Base-by-base conservation (phyloP, 2,329 filamentous ascomycete genomes). In the Rhynchosporium secalis region DNA sequence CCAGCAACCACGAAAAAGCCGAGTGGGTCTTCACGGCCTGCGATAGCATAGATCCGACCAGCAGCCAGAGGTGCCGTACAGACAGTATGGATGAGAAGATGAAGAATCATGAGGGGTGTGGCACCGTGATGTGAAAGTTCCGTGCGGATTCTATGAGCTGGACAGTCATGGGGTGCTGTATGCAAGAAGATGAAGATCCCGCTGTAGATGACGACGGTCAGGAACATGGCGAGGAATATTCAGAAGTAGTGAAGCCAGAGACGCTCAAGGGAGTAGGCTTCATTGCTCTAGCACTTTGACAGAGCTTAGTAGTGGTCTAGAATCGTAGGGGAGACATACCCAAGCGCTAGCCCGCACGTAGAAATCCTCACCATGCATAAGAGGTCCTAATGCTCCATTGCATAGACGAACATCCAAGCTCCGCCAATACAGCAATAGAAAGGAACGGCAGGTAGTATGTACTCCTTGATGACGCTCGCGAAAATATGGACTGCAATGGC, bases 21-120 rank as follows among this genome's bases (percentile, higher is more conserved):
- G 0, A 85, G 76, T 0, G 82, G 79, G 3, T 86, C 78, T 0
- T 76, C 56, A 9, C 77, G 74, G 0, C 83, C 82, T 0, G 82
- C 80, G 82, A 90, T 87, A 26, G 80, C 81, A 15, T 82, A 81
- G 70, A 90, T 86, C 63, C 87, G 83, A 13, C 86, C 85, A 0
- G 83, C 79, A 4, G 86, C 86, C 0, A 91, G 78, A 0, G 88
- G 88, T 0, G 86, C 78, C 0, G 87, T 90, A 71, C 87, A 88
- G n/a, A 88, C 68, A 6, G 89, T 80, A 72, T 90, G 90, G 65
- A 90, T 86, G 66, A 87, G 70, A 0, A 88, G 88, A 64, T 91
- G 91, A 7, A 88, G 78, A 36, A 89, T 76, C 81, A 84, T 84
- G 65, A 89, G 85, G 4, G 69, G 70, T 9, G 69, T 70, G 13